phyloP scores from a whole-genome alignment of 73 alveolate genomes.

The Paramecium sonneborni region DNA sequence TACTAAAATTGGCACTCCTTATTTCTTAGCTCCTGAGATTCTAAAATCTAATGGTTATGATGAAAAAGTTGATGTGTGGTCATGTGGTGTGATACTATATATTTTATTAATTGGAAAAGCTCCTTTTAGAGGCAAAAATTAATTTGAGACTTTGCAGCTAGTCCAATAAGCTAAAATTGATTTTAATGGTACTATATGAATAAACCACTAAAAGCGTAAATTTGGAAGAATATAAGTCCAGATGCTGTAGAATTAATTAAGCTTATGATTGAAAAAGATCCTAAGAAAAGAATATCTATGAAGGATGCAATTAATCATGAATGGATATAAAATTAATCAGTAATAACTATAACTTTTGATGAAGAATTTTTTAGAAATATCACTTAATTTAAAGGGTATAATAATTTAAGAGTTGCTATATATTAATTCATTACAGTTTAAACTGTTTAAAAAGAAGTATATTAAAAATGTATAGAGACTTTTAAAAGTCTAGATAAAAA shows the following conservation, averaged over 20 bases:
- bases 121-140: conserved; percentile 60
- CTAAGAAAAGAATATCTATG: conserved; percentile 67
- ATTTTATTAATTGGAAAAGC: conserved; percentile 72
- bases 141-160: not conserved
- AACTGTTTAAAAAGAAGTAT: not conserved
- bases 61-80: conserved; percentile 76
- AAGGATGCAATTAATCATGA: conserved; percentile 74
- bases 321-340: conserved; percentile 51
- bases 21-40: conserved; percentile 18
- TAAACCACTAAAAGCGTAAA: not conserved
- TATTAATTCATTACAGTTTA: not conserved
- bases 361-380: not conserved
- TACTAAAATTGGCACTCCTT: conserved; percentile 49
- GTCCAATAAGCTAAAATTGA: not conserved
- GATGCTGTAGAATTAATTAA: conserved; percentile 76
- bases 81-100: conserved; percentile 75
- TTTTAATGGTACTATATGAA: not conserved
- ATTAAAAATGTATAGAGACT: not conserved
- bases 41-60: conserved; percentile 72
- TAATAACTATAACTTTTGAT: not conserved
- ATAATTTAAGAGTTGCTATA: not conserved
- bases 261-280: conserved; percentile 69
- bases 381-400: not conserved
- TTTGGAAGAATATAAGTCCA: conserved; percentile 58
- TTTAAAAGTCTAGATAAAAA: not conserved